Evolutionary conservation across 108 stramenopile species (phyloP), one percentile per base, ranked within the genome.

Genomic region (Tribonema minus): DNA sequence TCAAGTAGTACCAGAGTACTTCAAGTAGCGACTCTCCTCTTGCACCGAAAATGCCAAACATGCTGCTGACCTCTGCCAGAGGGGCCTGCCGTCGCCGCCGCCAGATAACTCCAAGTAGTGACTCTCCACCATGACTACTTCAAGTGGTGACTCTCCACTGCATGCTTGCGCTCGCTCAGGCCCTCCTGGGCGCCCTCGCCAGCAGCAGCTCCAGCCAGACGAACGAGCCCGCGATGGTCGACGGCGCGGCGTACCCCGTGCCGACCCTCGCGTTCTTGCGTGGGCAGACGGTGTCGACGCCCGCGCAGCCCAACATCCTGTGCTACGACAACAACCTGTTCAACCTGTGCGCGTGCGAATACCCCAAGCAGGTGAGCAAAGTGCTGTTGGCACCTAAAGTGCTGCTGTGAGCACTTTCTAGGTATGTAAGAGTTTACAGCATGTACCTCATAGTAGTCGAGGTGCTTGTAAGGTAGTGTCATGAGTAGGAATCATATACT

Each of bases 321-420:
- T 73, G 72, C 37, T 32, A 46, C 72, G 72, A 73, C 63, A 40
- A 73, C 72, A 73, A 73, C 62, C 61, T 73, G 35, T 64, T 73
- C 28, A 54, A 9, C 9, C 46, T 9, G 15, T 54, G 46, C 46
- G 46, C 15, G 9, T 54, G 46, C 20, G 46, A 9, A 9, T 54
- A 54, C 46, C 15, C 9, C 46, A 54, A 54, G 46, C 20, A 54
- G 15, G 9, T 54, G 15, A 54, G 20, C 20, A 20, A 9, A 54
- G 46, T 9, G 20, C 46, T 54, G 20, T 20, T 15, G 46, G 9
- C 20, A 9, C 46, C 46, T 54, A 54, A 15, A 15, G 46, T 15
- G 20, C 15, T 20, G 46, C 46, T 54, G 46, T 54, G 9, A 9
- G 9, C 46, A 54, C 20, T 20, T 54, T 9, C 46, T 54, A 9